phyloP scores from a whole-genome alignment of 192 early-diverging fungal species.

The Backusella mclennaniae region DNA sequence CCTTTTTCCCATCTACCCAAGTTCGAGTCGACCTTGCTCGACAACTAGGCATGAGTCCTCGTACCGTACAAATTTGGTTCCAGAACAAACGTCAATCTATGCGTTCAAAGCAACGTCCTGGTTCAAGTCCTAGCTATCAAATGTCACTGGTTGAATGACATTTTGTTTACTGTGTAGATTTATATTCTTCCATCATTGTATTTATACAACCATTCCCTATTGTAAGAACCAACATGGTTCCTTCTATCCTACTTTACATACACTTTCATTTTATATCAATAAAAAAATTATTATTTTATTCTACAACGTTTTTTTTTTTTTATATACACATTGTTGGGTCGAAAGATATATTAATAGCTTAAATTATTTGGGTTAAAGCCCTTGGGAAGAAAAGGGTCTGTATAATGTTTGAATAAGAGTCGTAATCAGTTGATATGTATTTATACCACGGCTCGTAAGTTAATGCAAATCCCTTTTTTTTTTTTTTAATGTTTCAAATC shows the following conservation, averaged over 20 bases:
- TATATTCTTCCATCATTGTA: neutral
- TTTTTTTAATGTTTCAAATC: neutral
- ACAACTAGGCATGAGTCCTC: constrained; percentile 67
- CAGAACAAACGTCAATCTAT: constrained; percentile 77
- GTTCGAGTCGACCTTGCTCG: constrained; percentile 58
- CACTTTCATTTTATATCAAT: neutral
- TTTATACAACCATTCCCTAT: neutral
- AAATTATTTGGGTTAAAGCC: too few species aligned
- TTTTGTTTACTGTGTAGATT: neutral
- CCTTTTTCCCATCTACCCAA: constrained; percentile 70
- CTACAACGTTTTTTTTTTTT: neutral
- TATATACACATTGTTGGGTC: neutral
- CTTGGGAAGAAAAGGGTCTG: neutral
- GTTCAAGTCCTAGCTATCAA: neutral
- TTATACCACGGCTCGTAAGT: neutral
- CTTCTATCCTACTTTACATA: too few species aligned
- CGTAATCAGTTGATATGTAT: neutral
- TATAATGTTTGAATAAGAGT: neutral
- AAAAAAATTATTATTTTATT: neutral
- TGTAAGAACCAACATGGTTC: too few species aligned
- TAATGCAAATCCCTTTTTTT: neutral
- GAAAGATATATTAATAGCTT: neutral
- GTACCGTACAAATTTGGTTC: constrained; percentile 80
- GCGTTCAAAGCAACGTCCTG: constrained; percentile 24
- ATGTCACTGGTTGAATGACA: neutral